Conservation (phyloP, 2,329 filamentous ascomycete genomes). For the Fonsecaea multimorphosa region DNA sequence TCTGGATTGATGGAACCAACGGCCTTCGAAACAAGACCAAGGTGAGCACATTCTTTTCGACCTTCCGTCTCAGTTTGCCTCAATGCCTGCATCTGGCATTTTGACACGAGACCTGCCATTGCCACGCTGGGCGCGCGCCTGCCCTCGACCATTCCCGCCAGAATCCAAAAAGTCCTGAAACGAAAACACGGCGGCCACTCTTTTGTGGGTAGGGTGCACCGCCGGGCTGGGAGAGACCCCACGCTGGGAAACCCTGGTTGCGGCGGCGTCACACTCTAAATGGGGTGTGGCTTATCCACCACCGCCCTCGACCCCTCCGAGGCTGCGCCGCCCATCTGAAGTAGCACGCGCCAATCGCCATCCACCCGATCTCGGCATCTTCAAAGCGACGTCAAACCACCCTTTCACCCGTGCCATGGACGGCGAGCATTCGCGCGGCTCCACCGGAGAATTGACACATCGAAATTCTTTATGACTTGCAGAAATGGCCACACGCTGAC, state of each 20-base stretch:
- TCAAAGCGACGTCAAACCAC: conserved; percentile 22
- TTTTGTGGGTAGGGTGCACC: not conserved
- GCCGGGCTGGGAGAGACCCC: conserved; percentile 16
- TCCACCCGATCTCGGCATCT: conserved; percentile 29
- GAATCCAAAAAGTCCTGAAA: not conserved
- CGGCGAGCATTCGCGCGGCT: conserved; percentile 17
- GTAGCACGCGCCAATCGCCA: conserved; percentile 23
- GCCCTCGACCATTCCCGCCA: not conserved
- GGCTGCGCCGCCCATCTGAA: conserved; percentile 22
- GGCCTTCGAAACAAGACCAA: conserved; percentile 92
- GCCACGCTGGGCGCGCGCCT: not conserved
- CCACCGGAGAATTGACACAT: conserved; percentile 34
- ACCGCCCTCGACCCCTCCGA: conserved; percentile 6
- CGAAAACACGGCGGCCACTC: not conserved
- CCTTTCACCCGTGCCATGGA: conserved; percentile 13
- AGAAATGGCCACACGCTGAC: conserved; percentile 27
- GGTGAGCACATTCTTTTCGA: conserved; percentile 64
- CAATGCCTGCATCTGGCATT: conserved; percentile 11
- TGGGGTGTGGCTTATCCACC: conserved; percentile 27
- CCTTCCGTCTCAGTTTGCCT: conserved; percentile 8
- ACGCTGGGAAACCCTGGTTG: conserved; percentile 24
- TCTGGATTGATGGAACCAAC: conserved; percentile 89
- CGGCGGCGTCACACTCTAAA: conserved; percentile 20
- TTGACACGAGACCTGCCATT: conserved; percentile 14
- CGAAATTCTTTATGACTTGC: conserved; percentile 28